Conservation (phyloP, 805 yeast genomes). For the Pichia scutulata region DNA sequence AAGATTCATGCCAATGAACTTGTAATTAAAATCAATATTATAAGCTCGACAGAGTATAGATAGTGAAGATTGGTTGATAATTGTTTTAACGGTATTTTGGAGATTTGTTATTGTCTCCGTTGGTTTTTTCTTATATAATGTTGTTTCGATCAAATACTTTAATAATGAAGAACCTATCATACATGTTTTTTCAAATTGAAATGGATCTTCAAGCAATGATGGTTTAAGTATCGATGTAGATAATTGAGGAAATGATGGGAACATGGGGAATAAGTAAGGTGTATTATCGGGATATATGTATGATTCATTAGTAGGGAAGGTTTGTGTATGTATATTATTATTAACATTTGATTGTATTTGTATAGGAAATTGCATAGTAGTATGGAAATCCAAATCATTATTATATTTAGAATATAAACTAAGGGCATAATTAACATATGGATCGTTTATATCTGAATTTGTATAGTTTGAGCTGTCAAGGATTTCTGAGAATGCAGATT, state of each 20-base stretch:
- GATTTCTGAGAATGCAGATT: constrained; percentile 1
- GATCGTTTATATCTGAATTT: constrained; percentile 3
- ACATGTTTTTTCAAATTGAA: neutral
- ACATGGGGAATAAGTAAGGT: neutral
- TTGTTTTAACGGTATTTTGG: neutral
- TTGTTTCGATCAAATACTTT: constrained; percentile 1
- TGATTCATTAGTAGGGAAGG: neutral
- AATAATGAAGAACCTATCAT: constrained; percentile 4
- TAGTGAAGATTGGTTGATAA: neutral
- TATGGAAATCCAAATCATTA: constrained; percentile 5
- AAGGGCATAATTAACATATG: constrained; percentile 4
- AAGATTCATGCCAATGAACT: neutral
- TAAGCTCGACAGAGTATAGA: constrained; percentile 1
- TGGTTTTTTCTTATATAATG: neutral
- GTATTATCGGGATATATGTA: neutral
- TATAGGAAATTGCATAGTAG: neutral
- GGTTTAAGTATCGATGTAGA: neutral
- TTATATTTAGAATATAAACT: constrained; percentile 3
- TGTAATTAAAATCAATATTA: constrained; percentile 5
- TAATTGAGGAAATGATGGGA: constrained; percentile 4
- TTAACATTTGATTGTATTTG: neutral
- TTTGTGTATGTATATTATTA: neutral
- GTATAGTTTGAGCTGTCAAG: neutral
- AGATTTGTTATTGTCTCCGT: neutral
- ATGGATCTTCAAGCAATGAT: neutral